Percentiles rank a stretch among this genome's conserved stretches.
Evolutionary conservation across 768 basidiomycete genomes (phyloP).

Genomic region (Suillus discolor): DNA sequence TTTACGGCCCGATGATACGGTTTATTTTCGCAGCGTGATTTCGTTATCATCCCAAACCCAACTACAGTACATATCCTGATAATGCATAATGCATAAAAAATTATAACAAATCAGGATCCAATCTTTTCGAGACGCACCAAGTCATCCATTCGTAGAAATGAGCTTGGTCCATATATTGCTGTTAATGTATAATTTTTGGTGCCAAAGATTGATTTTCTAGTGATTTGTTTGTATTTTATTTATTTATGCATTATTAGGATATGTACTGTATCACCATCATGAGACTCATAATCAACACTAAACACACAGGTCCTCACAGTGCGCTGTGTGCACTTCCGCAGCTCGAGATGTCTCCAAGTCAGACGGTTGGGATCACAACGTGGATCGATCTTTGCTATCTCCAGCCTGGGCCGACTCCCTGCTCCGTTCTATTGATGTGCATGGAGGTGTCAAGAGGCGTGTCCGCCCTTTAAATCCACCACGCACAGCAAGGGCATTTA

Average conservation of each 20-base stretch:
- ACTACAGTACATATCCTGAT: too few relatives aligned
- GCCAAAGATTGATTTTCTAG: too few relatives aligned
- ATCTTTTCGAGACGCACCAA: too few relatives aligned
- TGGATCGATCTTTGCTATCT: not conserved
- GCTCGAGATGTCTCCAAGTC: not conserved
- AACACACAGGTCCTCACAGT: not conserved
- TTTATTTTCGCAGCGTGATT: not conserved
- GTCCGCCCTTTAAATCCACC: not conserved
- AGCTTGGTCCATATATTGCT: too few relatives aligned
- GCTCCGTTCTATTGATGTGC: not conserved
- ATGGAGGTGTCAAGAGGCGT: not conserved
- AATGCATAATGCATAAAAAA: too few relatives aligned
- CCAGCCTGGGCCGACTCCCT: too few relatives aligned
- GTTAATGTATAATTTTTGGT: too few relatives aligned
- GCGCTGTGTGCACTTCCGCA: not conserved
- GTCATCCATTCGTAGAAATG: too few relatives aligned
- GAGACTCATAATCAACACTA: not conserved
- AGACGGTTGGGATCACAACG: fast-evolving
- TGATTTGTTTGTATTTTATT: too few relatives aligned
- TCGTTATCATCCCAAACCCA: not conserved
- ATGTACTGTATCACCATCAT: not conserved
- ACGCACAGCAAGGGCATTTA: not conserved
- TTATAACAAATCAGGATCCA: too few relatives aligned
- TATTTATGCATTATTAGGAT: too few relatives aligned
- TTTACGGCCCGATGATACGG: not conserved